phyloP scores from a whole-genome alignment of 148 eudicot genomes.

The Heliamphora exappendiculata region DNA sequence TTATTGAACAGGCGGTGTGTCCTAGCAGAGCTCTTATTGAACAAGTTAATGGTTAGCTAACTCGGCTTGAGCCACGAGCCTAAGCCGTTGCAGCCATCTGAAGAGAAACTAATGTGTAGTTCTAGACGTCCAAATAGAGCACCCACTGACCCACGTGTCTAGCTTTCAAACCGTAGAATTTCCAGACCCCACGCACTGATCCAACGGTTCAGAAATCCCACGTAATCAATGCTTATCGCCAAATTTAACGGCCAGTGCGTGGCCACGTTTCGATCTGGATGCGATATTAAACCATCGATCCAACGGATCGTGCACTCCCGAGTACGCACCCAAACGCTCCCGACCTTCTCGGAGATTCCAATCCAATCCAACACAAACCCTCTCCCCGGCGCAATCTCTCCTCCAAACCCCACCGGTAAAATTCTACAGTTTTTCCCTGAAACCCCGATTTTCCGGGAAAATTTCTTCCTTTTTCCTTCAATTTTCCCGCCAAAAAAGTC shows the following conservation, averaged over 20 bases:
- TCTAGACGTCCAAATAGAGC: neutral
- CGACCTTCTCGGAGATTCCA: neutral
- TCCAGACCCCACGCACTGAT: neutral
- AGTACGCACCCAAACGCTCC: neutral
- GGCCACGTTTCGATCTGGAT: conserved; percentile 8
- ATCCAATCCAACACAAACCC: neutral
- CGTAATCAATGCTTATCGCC: conserved; percentile 3
- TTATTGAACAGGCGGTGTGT: too few relatives aligned
- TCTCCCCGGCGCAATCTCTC: neutral
- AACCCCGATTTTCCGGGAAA: neutral
- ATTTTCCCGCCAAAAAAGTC: too few relatives aligned
- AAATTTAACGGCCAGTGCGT: neutral
- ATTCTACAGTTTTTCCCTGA: neutral
- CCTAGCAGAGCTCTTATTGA: too few relatives aligned
- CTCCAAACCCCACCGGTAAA: neutral
- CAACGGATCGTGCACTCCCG: conserved; percentile 12
- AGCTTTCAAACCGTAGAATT: neutral
- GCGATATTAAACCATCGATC: conserved; percentile 11
- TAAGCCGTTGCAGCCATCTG: neutral
- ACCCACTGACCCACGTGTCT: conserved; percentile 10
- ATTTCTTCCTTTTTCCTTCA: neutral
- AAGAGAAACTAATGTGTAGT: neutral
- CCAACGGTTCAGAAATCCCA: neutral
- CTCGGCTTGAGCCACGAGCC: neutral
- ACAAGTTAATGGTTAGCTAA: neutral